Evolutionary conservation across 768 basidiomycete species (phyloP).

Genomic region (Boletus reticuloceps): DNA sequence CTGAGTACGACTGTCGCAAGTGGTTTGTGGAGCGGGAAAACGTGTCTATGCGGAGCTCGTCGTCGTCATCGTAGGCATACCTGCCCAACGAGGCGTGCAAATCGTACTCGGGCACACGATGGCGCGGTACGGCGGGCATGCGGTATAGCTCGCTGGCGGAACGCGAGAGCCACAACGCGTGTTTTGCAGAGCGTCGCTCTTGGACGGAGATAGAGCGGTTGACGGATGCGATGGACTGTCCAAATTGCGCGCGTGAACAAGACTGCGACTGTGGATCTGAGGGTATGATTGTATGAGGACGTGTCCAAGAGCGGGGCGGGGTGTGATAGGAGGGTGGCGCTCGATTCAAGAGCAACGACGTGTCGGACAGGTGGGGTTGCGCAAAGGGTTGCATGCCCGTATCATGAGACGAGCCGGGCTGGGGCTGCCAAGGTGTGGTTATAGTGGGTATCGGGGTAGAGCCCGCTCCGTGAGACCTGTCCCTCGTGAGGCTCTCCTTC

Average conservation of each 20-base stretch:
- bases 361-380: constrained; percentile 3
- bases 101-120: background rate
- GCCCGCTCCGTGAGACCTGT: background rate
- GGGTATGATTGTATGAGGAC: background rate
- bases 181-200: constrained; percentile 12
- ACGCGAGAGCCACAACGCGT: constrained; percentile 15
- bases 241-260: background rate
- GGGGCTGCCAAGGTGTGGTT: background rate
- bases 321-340: background rate
- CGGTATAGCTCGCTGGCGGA: constrained; percentile 25
- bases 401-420: background rate
- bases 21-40: constrained; percentile 4
- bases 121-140: background rate
- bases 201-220: background rate
- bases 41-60: background rate
- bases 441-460: background rate
- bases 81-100: background rate
- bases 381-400: background rate
- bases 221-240: background rate
- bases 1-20: constrained; percentile 23
- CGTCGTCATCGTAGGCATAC: background rate
- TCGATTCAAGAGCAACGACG: background rate
- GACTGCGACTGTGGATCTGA: background rate
- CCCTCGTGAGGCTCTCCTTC: background rate
- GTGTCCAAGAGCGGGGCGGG: background rate